A percentile compares a stretch with the other conserved stretches of the same genome.
phyloP scores from a whole-genome alignment of 2,329 filamentous ascomycete genomes.

The Ploettnerulaceae sp. region DNA sequence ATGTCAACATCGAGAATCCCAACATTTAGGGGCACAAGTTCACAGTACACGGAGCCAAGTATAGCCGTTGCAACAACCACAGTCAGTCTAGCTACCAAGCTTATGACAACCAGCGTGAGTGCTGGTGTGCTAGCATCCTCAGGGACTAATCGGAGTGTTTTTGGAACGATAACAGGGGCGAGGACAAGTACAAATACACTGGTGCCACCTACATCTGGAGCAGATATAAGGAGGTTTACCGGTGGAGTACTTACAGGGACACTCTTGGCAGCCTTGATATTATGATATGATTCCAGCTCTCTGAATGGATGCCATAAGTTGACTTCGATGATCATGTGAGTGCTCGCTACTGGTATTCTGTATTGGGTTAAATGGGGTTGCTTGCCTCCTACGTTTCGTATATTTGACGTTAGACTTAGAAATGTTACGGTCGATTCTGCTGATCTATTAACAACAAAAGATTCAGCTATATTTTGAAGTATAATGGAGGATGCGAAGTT shows the following conservation, averaged over 20 bases:
- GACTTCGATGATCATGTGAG: too few species aligned
- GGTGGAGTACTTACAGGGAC: neutral
- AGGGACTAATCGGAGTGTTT: neutral
- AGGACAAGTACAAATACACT: neutral
- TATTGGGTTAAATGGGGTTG: too few species aligned
- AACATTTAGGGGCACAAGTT: neutral
- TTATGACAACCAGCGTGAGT: neutral
- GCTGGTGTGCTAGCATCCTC: neutral
- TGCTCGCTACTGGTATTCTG: too few species aligned
- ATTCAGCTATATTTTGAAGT: too few species aligned
- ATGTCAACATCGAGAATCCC: neutral
- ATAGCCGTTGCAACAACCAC: neutral
- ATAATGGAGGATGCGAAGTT: too few species aligned
- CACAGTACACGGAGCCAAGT: too few species aligned
- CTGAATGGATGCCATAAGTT: too few species aligned
- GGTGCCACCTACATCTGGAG: neutral
- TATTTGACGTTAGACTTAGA: too few species aligned
- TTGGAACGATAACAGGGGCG: neutral
- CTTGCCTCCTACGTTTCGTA: too few species aligned
- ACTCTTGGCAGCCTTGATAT: constrained; percentile 4
- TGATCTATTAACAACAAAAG: too few species aligned
- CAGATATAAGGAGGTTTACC: constrained; percentile 5
- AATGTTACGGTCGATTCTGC: too few species aligned
- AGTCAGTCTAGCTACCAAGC: neutral
- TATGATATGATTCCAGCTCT: too few species aligned